Evolutionary conservation across 1,284 basidiomycete genomes (phyloP), one percentile per base, ranked within the genome.

Genomic region (Fomitopsis schrenkii): DNA sequence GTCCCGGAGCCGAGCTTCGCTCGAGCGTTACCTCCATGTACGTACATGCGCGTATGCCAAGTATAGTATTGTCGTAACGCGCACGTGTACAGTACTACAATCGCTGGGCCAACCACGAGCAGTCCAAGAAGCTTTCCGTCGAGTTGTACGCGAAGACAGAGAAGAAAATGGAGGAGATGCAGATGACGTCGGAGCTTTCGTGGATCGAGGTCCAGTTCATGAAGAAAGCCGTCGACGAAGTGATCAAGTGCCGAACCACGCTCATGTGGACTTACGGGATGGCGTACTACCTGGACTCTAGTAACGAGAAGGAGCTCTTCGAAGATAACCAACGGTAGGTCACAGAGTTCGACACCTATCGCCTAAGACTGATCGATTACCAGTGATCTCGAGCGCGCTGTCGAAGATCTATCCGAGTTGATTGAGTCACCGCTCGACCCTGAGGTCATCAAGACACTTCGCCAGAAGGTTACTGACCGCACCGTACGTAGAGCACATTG

Each of bases 101-200:
- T 74, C 92, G 95, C 36, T 99, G 93, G 88, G 94, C 96, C 10
- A 99, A 99, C 75, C 97, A 99, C 77, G 96, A 98, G 74, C 96
- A 98, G 75, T 97, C 95, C 14, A 95, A 96, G 55, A 96, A 95
- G 76, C 87, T 99, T 45, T 96, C 97, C 28, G 79, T 93, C 19
- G 94, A 98, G 68, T 81, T 98, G 56, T 96, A 97, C 75, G 83
- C 84, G 59, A 94, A 95, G 77, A 98, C 96, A 3, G 96, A 99
- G 83, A 96, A 96, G 85, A 98, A 98, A 87, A 99, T 99, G 97
- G 95, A 98, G 76, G 94, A 97, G 77, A 97, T 99, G 91, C 97
- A 98, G 79, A 85, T 94, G 64, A 90, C 88, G 8, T 94, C 94
- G 1, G 84, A 89, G 59, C 78, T 99, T 42, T 95, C 95, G 3